Conservation (phyloP, 495 filamentous ascomycete genomes). For the Aspergillus carlsbadensis region DNA sequence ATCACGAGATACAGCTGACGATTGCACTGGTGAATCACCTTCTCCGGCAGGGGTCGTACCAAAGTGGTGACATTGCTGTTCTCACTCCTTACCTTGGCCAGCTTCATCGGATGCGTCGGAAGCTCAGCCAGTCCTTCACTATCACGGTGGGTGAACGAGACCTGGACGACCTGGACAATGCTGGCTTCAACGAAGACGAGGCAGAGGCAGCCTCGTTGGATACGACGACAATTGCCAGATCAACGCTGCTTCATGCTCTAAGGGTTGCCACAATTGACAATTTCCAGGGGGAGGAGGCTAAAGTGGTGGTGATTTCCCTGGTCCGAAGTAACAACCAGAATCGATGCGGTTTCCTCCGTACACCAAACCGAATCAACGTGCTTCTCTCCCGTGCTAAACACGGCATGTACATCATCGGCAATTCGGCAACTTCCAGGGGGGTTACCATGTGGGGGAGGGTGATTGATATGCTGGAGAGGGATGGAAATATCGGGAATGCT, state of each 20-base stretch:
- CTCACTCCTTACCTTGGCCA: slow-evolving; percentile 78
- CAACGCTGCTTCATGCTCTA: slow-evolving; percentile 59
- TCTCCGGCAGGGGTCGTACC: slow-evolving; percentile 67
- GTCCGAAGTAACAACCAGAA: slow-evolving; percentile 68
- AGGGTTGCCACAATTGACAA: slow-evolving; percentile 83
- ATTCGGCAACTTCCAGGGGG: slow-evolving; percentile 52
- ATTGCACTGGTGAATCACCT: slow-evolving; percentile 68
- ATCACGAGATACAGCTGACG: slow-evolving; percentile 66
- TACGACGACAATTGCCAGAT: slow-evolving; percentile 5
- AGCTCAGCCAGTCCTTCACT: slow-evolving; percentile 52
- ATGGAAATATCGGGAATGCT: slow-evolving; percentile 50
- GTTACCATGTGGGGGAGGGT: slow-evolving; percentile 73
- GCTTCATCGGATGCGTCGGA: slow-evolving; percentile 56
- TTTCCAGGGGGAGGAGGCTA: slow-evolving; percentile 82
- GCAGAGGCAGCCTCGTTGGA: neutral
- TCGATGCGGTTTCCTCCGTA: slow-evolving; percentile 71
- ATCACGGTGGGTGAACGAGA: slow-evolving; percentile 70
- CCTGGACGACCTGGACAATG: slow-evolving; percentile 54
- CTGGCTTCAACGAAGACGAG: slow-evolving; percentile 32
- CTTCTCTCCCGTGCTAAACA: slow-evolving; percentile 69
- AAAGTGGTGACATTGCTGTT: slow-evolving; percentile 68
- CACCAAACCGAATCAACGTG: slow-evolving; percentile 79
- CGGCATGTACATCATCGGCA: slow-evolving; percentile 85
- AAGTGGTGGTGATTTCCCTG: slow-evolving; percentile 77
- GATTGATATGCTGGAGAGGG: slow-evolving; percentile 48